These are phyloP conservation scores for Exophiala sideris DNA, from an alignment of 2,329 filamentous ascomycete genomes.

Conservation along the genomic window DNA sequence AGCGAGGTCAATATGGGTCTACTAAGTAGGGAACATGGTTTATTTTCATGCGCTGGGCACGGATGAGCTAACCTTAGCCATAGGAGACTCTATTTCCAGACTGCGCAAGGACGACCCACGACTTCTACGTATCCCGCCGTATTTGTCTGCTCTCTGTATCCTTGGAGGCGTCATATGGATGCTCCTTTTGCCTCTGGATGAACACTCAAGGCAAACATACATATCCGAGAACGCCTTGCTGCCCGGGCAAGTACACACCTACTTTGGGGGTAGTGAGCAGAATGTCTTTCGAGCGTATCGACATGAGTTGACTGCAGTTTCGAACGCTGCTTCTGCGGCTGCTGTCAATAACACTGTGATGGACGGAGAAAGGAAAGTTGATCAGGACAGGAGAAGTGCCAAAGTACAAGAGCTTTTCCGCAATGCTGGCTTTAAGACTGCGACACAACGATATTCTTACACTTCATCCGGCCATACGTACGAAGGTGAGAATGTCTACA, in stretches of 20 bases:
- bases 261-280: conserved; percentile 94
- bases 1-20: conserved; percentile 27
- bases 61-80: conserved; percentile 1
- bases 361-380: conserved; percentile 13
- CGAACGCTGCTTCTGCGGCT: conserved; percentile 3
- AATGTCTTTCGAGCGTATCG: conserved; percentile 88
- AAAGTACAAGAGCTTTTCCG: conserved; percentile 72
- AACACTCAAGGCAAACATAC: conserved; percentile 89
- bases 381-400: conserved; percentile 41
- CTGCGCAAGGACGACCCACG: conserved; percentile 71
- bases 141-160: conserved; percentile 81
- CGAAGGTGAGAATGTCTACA: conserved; percentile 86
- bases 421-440: conserved; percentile 79
- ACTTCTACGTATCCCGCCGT: conserved; percentile 78
- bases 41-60: conserved; percentile 24
- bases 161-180: conserved; percentile 85
- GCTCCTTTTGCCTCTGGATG: conserved; percentile 79
- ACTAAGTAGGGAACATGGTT: conserved; percentile 23
- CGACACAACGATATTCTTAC: conserved; percentile 84
- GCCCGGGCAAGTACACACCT: conserved; percentile 94
- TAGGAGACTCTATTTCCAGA: conserved; percentile 21
- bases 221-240: conserved; percentile 96
- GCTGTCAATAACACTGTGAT: conserved; percentile 44
- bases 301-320: conserved; percentile 66
- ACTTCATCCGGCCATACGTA: conserved; percentile 69